phyloP scores from a whole-genome alignment of 2,329 filamentous ascomycete species.

The Alternaria brassicicola region DNA sequence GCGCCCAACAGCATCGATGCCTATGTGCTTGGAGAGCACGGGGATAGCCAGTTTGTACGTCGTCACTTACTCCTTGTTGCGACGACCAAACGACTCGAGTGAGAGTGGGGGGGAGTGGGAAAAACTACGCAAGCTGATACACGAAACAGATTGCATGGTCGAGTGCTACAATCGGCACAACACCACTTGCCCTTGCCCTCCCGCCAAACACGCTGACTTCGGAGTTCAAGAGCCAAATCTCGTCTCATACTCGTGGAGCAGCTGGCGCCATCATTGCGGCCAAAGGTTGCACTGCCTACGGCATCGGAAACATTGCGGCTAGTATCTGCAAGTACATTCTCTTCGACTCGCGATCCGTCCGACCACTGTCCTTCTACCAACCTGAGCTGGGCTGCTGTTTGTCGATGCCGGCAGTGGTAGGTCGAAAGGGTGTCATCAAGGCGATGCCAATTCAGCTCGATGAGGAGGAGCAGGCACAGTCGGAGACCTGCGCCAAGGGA shows the following conservation, averaged over 20 bases:
- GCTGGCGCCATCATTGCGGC: conserved; percentile 56
- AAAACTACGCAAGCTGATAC: neutral
- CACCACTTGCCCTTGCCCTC: conserved; percentile 48
- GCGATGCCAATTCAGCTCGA: conserved; percentile 46
- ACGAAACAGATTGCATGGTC: conserved; percentile 52
- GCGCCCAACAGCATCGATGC: conserved; percentile 51
- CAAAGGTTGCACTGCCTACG: conserved; percentile 60
- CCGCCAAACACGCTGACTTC: conserved; percentile 30
- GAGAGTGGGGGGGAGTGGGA: neutral
- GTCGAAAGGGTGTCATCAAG: conserved; percentile 54
- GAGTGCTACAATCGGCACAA: conserved; percentile 51
- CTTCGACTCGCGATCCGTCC: conserved; percentile 55
- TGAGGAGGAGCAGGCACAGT: conserved; percentile 40
- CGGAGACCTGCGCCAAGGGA: conserved; percentile 45
- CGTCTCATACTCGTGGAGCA: conserved; percentile 54
- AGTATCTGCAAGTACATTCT: conserved; percentile 60
- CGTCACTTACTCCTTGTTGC: neutral
- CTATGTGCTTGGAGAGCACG: conserved; percentile 58
- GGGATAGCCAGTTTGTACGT: conserved; percentile 55
- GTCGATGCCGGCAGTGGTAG: conserved; percentile 58
- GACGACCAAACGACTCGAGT: neutral
- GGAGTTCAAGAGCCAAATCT: conserved; percentile 47
- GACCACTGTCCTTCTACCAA: conserved; percentile 58
- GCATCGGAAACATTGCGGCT: conserved; percentile 57
- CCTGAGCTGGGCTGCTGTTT: conserved; percentile 57